Percentiles rank a stretch among this genome's conserved stretches.
Evolutionary conservation across 257 asterid genomes (phyloP).

Genomic region (Nicotiana benthamiana): DNA sequence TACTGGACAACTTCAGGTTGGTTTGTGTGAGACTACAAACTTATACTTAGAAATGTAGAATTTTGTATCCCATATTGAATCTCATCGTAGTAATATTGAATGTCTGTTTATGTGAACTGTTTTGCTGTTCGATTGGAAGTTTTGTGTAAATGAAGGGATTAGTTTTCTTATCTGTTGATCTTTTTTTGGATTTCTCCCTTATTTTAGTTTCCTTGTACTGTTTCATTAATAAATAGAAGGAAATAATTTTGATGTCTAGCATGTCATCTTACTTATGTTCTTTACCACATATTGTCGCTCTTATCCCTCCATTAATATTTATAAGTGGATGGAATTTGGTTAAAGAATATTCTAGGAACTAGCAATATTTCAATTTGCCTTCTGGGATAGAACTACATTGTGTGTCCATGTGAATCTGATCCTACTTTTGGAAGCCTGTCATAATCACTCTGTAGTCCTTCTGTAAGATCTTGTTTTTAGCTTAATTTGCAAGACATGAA

Average conservation of each 20-base stretch:
- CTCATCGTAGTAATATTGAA: background rate
- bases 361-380: background rate
- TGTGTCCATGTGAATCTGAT: background rate
- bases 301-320: background rate
- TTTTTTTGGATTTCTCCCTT: background rate
- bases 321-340: background rate
- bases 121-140: background rate
- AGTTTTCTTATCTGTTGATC: background rate
- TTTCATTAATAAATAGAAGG: background rate
- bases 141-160: background rate
- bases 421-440: background rate
- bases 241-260: background rate
- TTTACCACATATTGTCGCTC: background rate
- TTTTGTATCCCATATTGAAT: background rate
- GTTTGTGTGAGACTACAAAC: constrained; percentile 14
- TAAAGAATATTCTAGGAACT: background rate
- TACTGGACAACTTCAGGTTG: constrained; percentile 88
- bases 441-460: background rate
- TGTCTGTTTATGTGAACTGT: background rate
- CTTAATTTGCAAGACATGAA: background rate
- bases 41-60: constrained; percentile 1
- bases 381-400: background rate
- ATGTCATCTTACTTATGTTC: background rate
- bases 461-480: background rate
- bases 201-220: background rate